phyloP scores from a whole-genome alignment of 352 stramenopile species.

The Phytopythium ostracodes region DNA sequence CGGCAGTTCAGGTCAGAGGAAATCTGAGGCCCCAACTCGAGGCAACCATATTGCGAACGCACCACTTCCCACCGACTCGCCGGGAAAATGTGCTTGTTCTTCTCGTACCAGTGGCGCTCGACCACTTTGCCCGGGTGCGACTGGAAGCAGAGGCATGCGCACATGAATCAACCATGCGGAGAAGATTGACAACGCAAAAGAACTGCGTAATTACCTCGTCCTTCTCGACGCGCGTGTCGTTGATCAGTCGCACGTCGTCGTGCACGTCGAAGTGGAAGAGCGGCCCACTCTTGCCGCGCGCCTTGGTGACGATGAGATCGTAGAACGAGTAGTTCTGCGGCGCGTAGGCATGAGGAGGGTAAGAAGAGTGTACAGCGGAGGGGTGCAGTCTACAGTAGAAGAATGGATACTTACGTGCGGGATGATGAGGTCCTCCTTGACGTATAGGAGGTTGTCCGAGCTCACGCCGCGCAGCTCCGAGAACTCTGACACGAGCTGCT shows the following conservation, averaged over 20 bases:
- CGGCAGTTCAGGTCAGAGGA: not conserved
- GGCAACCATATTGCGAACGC: conserved; percentile 12
- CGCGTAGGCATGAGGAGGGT: not conserved
- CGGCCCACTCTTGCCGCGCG: conserved; percentile 95
- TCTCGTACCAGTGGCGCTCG: conserved; percentile 97
- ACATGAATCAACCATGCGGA: no score
- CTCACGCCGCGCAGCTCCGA: conserved; percentile 88
- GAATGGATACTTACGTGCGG: conserved; percentile 60
- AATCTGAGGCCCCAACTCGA: not conserved
- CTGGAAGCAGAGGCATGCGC: no score
- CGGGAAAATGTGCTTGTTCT: conserved; percentile 99
- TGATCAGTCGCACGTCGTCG: conserved; percentile 87
- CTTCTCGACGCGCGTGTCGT: conserved; percentile 96
- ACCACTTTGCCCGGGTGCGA: conserved; percentile 98
- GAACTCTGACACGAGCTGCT: conserved; percentile 93
- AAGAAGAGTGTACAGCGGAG: no score
- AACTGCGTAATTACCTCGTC: no score
- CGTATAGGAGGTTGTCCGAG: conserved; percentile 95
- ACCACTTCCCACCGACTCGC: conserved; percentile 96
- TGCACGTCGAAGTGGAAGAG: conserved; percentile 98
- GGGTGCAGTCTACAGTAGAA: not conserved
- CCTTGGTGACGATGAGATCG: conserved; percentile 97
- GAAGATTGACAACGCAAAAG: no score
- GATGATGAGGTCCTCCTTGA: conserved; percentile 99
- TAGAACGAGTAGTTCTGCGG: conserved; percentile 97